Conservation (phyloP, 805 yeast species). For the Saturnispora sekii region DNA sequence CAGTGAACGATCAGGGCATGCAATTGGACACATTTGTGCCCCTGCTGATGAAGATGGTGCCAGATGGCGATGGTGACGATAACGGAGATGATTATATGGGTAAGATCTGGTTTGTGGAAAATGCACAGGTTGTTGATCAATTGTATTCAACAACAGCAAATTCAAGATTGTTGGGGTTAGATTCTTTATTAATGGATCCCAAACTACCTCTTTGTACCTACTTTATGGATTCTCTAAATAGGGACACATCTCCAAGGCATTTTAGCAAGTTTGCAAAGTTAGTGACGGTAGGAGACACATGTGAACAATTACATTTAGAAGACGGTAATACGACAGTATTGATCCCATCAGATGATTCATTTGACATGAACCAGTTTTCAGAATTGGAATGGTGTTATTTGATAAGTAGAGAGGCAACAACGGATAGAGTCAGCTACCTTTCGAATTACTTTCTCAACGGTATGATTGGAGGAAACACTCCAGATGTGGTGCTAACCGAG, state of each 20-base stretch:
- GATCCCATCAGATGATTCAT: constrained; percentile 36
- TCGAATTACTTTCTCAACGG: constrained; percentile 32
- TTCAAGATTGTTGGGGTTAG: constrained; percentile 60
- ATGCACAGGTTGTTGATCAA: constrained; percentile 43
- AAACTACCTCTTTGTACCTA: constrained; percentile 30
- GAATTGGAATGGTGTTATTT: constrained; percentile 40
- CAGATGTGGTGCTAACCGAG: constrained; percentile 8
- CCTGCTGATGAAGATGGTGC: constrained; percentile 18
- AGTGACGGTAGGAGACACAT: constrained; percentile 15
- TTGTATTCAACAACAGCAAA: constrained; percentile 50
- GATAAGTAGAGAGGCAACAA: constrained; percentile 20
- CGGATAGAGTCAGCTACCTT: constrained; percentile 22
- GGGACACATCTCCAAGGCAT: constrained; percentile 13
- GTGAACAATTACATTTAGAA: constrained; percentile 14
- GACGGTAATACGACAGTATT: constrained; percentile 32
- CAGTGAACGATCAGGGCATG: constrained; percentile 16
- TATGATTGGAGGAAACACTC: constrained; percentile 34
- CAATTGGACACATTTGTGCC: constrained; percentile 21
- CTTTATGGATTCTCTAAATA: constrained; percentile 16
- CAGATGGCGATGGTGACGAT: constrained; percentile 17
- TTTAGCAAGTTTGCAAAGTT: constrained; percentile 16
- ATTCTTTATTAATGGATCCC: constrained; percentile 31
- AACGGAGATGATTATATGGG: constrained; percentile 16
- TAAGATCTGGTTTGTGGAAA: constrained; percentile 29
- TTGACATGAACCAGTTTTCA: constrained; percentile 22